Percentiles rank a stretch among this genome's conserved stretches.
These are phyloP conservation scores for Trichoderma breve DNA, from an alignment of 2,329 filamentous ascomycete species.

Conservation along the genomic window DNA sequence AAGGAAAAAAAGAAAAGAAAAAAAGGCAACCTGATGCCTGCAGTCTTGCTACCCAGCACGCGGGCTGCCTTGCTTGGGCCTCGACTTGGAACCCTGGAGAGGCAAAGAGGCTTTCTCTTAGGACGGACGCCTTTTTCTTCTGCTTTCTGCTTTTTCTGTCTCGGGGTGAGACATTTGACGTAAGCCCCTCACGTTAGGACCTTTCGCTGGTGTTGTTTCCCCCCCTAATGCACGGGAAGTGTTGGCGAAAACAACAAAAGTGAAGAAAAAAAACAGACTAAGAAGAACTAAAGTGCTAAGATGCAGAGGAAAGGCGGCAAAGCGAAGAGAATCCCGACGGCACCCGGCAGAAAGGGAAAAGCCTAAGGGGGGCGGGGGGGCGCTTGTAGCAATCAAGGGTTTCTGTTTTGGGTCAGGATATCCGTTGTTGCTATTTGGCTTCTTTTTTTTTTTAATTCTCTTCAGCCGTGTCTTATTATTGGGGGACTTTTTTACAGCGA, in stretches of 20 bases:
- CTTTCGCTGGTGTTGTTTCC: not conserved
- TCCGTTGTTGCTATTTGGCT: too few species aligned
- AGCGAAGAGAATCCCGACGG: not conserved
- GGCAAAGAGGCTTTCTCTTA: not conserved
- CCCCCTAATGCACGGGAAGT: not conserved
- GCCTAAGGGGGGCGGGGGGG: not conserved
- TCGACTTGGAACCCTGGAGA: not conserved
- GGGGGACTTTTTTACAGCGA: not conserved
- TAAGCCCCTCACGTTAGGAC: not conserved
- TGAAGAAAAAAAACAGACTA: not conserved
- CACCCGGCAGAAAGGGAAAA: not conserved
- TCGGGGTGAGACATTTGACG: constrained; percentile 11
- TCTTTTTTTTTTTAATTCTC: not conserved
- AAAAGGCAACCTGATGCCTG: constrained; percentile 8
- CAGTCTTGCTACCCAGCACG: not conserved
- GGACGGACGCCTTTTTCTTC: not conserved
- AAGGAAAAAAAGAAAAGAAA: not conserved
- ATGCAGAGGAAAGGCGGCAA: not conserved
- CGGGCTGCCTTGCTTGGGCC: not conserved
- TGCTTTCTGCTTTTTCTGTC: not conserved
- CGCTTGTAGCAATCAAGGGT: not conserved
- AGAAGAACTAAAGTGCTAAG: too few species aligned
- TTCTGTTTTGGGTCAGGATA: too few species aligned
- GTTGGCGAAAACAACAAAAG: not conserved
- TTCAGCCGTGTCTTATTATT: not conserved